A percentile compares a stretch with the other conserved stretches of the same genome.
Evolutionary conservation across 2,329 filamentous ascomycete species (phyloP).

Genomic region (Aspergillus neoniger): DNA sequence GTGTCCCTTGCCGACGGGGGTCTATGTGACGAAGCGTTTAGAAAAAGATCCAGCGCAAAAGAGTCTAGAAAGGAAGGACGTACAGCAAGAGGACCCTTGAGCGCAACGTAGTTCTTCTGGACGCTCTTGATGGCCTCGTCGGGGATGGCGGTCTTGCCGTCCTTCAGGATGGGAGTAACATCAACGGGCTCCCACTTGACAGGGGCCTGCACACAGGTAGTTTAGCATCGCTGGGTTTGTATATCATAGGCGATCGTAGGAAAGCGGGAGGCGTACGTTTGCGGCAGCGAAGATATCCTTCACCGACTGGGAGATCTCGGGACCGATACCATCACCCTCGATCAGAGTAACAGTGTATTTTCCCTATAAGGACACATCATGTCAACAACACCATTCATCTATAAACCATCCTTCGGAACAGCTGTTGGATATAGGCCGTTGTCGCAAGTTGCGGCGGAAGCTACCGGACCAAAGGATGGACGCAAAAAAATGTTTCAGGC

Average conservation of each 20-base stretch:
- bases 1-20: constrained; percentile 96
- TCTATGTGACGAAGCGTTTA: constrained; percentile 55
- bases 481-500: constrained; percentile 19
- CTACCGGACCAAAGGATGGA: constrained; percentile 29
- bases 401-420: constrained; percentile 1
- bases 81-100: constrained; percentile 97
- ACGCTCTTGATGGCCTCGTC: constrained; percentile 92
- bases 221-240: constrained; percentile 9
- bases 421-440: not conserved
- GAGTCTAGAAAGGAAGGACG: constrained; percentile 34
- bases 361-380: constrained; percentile 59
- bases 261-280: constrained; percentile 60
- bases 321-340: constrained; percentile 98
- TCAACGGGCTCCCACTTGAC: constrained; percentile 97
- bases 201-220: constrained; percentile 64
- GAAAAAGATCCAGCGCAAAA: constrained; percentile 16
- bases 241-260: not conserved
- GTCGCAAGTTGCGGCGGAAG: constrained; percentile 23
- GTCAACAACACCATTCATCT: constrained; percentile 21
- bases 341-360: constrained; percentile 96
- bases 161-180: constrained; percentile 88
- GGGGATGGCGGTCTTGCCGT: constrained; percentile 94
- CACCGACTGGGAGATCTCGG: constrained; percentile 95
- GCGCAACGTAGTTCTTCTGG: constrained; percentile 90
- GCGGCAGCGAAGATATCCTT: constrained; percentile 98